These are phyloP conservation scores for Mycosphaerella sp. DNA, from an alignment of 2,329 filamentous ascomycete species.

Conservation along the genomic window DNA sequence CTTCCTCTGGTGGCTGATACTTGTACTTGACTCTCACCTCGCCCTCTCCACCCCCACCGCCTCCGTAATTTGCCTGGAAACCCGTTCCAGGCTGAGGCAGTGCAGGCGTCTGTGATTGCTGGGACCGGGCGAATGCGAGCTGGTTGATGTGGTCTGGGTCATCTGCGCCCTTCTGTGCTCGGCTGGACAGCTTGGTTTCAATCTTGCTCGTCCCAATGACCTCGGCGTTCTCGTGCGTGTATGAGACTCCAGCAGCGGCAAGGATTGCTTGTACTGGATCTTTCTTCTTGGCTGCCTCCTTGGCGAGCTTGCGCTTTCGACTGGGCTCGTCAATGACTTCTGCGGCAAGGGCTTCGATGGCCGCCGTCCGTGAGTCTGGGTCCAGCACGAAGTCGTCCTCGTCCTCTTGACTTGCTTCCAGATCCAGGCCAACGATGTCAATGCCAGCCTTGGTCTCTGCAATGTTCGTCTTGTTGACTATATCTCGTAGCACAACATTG, in stretches of 20 bases:
- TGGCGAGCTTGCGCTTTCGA: constrained; percentile 34
- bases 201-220: constrained; percentile 87
- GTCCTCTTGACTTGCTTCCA: constrained; percentile 58
- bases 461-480: constrained; percentile 97
- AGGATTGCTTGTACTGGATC: constrained; percentile 88
- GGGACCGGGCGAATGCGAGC: constrained; percentile 30
- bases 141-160: constrained; percentile 47
- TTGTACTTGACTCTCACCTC: constrained; percentile 46
- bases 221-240: constrained; percentile 94
- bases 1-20: constrained; percentile 68
- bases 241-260: constrained; percentile 79
- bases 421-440: constrained; percentile 67
- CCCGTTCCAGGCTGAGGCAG: constrained; percentile 6
- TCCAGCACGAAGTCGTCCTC: constrained; percentile 31
- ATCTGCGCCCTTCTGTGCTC: constrained; percentile 58
- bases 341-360: constrained; percentile 65
- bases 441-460: constrained; percentile 87
- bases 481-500: constrained; percentile 78
- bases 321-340: constrained; percentile 43
- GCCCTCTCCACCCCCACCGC: not conserved
- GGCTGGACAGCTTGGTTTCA: constrained; percentile 75
- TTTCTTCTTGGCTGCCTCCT: constrained; percentile 38
- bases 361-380: constrained; percentile 51
- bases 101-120: constrained; percentile 41
- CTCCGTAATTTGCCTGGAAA: not conserved